Evolutionary conservation across 768 basidiomycete species (phyloP).

Genomic region (Floccularia luteovirens): DNA sequence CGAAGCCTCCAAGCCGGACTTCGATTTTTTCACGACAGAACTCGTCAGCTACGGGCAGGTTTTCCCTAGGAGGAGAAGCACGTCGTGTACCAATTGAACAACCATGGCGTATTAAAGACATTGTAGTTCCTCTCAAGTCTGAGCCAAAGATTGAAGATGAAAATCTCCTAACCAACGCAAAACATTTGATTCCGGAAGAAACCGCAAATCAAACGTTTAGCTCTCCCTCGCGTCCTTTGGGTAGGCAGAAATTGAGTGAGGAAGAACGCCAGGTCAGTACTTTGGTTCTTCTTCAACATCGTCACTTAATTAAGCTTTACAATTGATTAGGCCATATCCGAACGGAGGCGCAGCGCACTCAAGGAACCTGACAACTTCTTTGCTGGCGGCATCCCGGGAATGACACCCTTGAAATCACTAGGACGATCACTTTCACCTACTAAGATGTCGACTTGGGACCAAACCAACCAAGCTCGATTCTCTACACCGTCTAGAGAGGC

Average conservation of each 20-base stretch:
- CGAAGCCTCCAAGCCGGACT: slow-evolving; percentile 10
- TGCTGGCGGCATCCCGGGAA: slow-evolving; percentile 45
- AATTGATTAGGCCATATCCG: slow-evolving; percentile 43
- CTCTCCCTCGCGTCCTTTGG: slow-evolving; percentile 12
- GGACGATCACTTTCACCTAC: neutral
- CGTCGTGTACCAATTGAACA: slow-evolving; percentile 39
- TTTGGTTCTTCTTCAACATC: no score
- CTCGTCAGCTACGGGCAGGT: slow-evolving; percentile 13
- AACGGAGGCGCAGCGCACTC: slow-evolving; percentile 53
- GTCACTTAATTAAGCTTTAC: slow-evolving; percentile 1
- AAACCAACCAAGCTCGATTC: no score
- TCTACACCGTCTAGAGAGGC: no score
- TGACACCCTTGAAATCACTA: slow-evolving; percentile 22
- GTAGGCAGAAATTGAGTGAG: slow-evolving; percentile 23
- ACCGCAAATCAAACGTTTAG: slow-evolving; percentile 1
- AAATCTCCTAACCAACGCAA: slow-evolving; percentile 1
- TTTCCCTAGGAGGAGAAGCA: slow-evolving; percentile 41
- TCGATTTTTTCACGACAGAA: slow-evolving; percentile 6
- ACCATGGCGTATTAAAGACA: slow-evolving; percentile 50
- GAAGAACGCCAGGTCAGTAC: slow-evolving; percentile 39
- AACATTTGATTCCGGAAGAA: neutral
- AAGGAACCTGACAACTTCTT: slow-evolving; percentile 41
- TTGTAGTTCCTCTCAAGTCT: slow-evolving; percentile 35
- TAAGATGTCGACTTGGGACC: slow-evolving; percentile 4
- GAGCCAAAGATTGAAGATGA: slow-evolving; percentile 7